Evolutionary conservation across 2,329 filamentous ascomycete genomes (phyloP).

Genomic region (Venturia oleaginea): DNA sequence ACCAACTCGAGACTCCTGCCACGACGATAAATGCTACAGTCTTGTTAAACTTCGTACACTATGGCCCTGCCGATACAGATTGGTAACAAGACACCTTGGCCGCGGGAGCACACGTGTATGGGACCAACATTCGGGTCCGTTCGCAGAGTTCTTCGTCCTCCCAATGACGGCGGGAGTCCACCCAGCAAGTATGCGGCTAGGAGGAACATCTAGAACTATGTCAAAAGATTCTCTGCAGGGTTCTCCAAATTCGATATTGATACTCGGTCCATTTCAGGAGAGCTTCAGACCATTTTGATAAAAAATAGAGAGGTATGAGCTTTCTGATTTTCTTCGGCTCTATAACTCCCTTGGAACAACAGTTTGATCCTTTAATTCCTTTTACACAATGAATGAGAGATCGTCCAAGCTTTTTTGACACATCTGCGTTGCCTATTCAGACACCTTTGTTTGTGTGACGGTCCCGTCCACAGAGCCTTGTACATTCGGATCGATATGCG

Average conservation of each 20-base stretch:
- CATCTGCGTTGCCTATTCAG: not conserved
- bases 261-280: not conserved
- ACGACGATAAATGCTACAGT: not conserved
- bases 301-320: not conserved
- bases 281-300: not conserved
- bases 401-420: not conserved
- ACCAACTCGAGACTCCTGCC: not conserved
- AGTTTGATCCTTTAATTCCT: not conserved
- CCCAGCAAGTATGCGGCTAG: constrained; percentile 1
- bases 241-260: not conserved
- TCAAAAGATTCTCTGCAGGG: not conserved
- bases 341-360: not conserved
- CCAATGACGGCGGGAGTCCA: not conserved
- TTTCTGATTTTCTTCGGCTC: not conserved
- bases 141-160: not conserved
- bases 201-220: not conserved
- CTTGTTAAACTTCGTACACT: not conserved
- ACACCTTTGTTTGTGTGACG: not conserved
- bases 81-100: not conserved
- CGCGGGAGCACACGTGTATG: not conserved
- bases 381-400: not conserved
- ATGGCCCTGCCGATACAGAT: not conserved
- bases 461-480: not conserved
- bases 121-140: not conserved
- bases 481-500: constrained; percentile 2